Evolutionary conservation across 1,284 basidiomycete genomes (phyloP), one percentile per base, ranked within the genome.

Genomic region (Porogramme epimiltina): DNA sequence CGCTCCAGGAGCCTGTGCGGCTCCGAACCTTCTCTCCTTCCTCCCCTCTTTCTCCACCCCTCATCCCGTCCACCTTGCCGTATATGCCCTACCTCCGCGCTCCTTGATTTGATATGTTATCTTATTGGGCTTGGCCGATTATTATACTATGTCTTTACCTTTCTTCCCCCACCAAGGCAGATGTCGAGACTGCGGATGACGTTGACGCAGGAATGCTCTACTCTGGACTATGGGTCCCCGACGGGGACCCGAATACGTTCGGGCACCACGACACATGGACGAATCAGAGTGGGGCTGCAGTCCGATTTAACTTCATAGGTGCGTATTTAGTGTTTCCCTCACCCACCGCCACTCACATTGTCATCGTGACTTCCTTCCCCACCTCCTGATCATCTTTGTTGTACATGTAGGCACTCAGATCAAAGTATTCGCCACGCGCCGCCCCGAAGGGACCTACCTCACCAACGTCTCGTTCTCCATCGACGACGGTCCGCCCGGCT

Each of bases 261-360:
- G 52, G 52, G 4, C 22, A 42, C 22, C 52, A 58, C 38, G 50
- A 52, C n/a, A 54, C 52, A 1, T 58, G 56, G 56, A 58, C 56
- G 38, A 58, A 58, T 20, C 47, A 52, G 36, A 54, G 52, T 33
- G 56, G 56, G 4, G 52, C 56, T 1, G 51, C 47, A 18, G 52
- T 58, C 8, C 19, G 25, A 3, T 54, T 54, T 40, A 43, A 58
- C 38, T 58, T 58, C 47, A 54, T 54, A 19, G 52, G 56, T 58
- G 18, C 16, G 48, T 24, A 13, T 15, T 23, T 16, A 20, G 8
- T 16, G 28, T 8, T 8, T 6, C 13, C 28, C 8, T 31, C 8
- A 31, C 13, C 28, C 28, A 13, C 13, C 28, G 28, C 28, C 28
- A 31, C 28, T 31, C 28, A 6, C 28, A n/a, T n/a, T n/a, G n/a